Conservation (phyloP, 768 basidiomycete genomes). For the Leccinum boreale region DNA sequence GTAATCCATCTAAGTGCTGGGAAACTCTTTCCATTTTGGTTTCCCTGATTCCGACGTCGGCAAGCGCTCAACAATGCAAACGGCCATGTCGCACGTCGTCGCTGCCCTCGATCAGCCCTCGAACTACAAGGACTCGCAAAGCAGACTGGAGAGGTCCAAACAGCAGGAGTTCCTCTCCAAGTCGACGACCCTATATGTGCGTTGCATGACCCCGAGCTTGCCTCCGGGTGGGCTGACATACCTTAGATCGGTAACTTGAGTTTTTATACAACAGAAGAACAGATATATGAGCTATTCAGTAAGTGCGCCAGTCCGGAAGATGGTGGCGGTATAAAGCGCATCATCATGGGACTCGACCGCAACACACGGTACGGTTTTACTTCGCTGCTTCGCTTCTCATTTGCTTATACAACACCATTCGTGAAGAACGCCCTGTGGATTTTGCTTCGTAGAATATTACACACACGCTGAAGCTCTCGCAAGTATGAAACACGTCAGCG, state of each 20-base stretch:
- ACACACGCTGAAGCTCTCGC: conserved; percentile 91
- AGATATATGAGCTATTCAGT: conserved; percentile 90
- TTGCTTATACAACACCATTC: conserved; percentile 8
- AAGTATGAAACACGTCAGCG: conserved; percentile 89
- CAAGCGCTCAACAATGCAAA: conserved; percentile 4
- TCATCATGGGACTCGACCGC: conserved; percentile 93
- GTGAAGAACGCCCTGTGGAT: conserved; percentile 83
- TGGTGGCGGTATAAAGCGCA: conserved; percentile 86
- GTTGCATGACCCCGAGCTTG: conserved; percentile 27
- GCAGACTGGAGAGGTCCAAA: conserved; percentile 69
- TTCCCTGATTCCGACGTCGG: not conserved
- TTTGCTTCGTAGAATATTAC: conserved; percentile 97
- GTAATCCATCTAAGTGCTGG: conserved; percentile 25
- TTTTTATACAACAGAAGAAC: conserved; percentile 94
- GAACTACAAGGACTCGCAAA: conserved; percentile 94
- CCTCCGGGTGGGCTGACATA: conserved; percentile 18
- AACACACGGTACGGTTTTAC: conserved; percentile 63
- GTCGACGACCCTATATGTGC: conserved; percentile 88
- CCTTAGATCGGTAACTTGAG: conserved; percentile 84
- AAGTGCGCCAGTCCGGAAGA: conserved; percentile 87
- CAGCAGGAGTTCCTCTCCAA: conserved; percentile 80
- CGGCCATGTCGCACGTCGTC: conserved; percentile 82
- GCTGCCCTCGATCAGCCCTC: conserved; percentile 87
- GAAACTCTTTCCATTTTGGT: conserved; percentile 28
- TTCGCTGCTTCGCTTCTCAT: not conserved